Evolutionary conservation across 805 yeast genomes (phyloP).

Genomic region (Torulaspora microellipsoides): DNA sequence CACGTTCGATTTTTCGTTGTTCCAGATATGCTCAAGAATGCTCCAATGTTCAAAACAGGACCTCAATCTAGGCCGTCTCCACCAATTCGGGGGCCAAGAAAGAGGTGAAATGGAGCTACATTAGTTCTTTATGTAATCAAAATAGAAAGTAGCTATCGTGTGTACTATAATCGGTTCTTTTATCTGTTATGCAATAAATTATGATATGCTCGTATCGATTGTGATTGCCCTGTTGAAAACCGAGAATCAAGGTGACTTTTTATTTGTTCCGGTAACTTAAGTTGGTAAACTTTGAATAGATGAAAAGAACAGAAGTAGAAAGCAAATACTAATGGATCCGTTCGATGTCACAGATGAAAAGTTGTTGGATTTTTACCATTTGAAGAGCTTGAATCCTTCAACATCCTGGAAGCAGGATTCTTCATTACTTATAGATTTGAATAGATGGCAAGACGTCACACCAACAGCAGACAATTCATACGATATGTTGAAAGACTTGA

Average conservation of each 20-base stretch:
- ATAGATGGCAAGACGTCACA: conserved; percentile 22
- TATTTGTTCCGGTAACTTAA: too few species aligned
- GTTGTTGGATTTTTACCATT: conserved; percentile 40
- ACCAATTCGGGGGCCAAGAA: conserved; percentile 60
- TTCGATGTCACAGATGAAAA: conserved; percentile 26
- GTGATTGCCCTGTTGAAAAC: not conserved
- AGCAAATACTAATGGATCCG: conserved; percentile 9
- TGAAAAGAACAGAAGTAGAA: not conserved
- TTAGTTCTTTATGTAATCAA: too few species aligned
- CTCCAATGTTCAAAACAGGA: conserved; percentile 75
- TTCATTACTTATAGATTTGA: conserved; percentile 22
- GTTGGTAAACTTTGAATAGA: too few species aligned
- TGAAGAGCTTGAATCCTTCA: conserved; percentile 41
- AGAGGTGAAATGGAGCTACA: conserved; percentile 4
- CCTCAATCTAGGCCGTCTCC: conserved; percentile 59
- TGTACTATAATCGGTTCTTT: too few species aligned
- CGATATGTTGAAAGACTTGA: conserved; percentile 31
- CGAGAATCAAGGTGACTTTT: too few species aligned
- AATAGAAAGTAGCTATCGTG: too few species aligned
- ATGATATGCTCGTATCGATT: not conserved
- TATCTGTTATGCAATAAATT: too few species aligned
- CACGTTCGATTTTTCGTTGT: conserved; percentile 78
- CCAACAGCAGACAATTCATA: conserved; percentile 32
- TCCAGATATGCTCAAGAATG: conserved; percentile 83
- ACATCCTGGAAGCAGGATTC: conserved; percentile 37